Percentiles rank a stretch among this genome's conserved stretches.
These are phyloP conservation scores for Hymenoscyphus fraxineus DNA, from an alignment of 2,329 filamentous ascomycete species.

Conservation along the genomic window DNA sequence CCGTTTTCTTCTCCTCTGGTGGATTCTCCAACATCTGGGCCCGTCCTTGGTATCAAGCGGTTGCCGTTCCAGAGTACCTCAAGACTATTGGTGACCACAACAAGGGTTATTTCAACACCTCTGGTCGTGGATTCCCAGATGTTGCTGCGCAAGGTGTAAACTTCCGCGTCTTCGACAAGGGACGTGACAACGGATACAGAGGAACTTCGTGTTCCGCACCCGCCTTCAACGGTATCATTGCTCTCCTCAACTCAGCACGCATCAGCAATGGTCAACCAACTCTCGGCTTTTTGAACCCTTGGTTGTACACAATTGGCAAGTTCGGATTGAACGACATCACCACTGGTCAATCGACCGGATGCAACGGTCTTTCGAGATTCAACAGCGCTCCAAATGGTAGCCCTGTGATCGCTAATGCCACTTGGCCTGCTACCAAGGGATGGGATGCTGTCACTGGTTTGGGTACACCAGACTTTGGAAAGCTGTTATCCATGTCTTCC, in stretches of 20 bases:
- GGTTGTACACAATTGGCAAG: conserved; percentile 49
- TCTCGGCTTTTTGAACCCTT: conserved; percentile 58
- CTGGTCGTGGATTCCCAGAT: conserved; percentile 12
- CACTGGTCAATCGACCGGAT: conserved; percentile 36
- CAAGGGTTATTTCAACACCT: conserved; percentile 38
- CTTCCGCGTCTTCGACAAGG: conserved; percentile 37
- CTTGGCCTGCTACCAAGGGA: conserved; percentile 39
- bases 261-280: conserved; percentile 29
- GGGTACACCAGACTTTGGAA: conserved; percentile 36
- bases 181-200: conserved; percentile 10
- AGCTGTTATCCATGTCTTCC: conserved; percentile 22
- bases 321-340: conserved; percentile 46
- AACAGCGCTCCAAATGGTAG: conserved; percentile 19
- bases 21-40: conserved; percentile 52
- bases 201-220: conserved; percentile 50
- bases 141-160: conserved; percentile 46
- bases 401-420: conserved; percentile 32
- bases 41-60: conserved; percentile 44
- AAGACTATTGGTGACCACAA: conserved; percentile 30
- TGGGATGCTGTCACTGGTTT: conserved; percentile 46
- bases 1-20: conserved; percentile 46
- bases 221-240: conserved; percentile 53
- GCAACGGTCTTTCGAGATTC: conserved; percentile 23
- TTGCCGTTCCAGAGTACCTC: conserved; percentile 42
- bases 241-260: conserved; percentile 55